Evolutionary conservation across 768 basidiomycete species (phyloP), one percentile per base, ranked within the genome.

Genomic region (Neoboletus magnificus): DNA sequence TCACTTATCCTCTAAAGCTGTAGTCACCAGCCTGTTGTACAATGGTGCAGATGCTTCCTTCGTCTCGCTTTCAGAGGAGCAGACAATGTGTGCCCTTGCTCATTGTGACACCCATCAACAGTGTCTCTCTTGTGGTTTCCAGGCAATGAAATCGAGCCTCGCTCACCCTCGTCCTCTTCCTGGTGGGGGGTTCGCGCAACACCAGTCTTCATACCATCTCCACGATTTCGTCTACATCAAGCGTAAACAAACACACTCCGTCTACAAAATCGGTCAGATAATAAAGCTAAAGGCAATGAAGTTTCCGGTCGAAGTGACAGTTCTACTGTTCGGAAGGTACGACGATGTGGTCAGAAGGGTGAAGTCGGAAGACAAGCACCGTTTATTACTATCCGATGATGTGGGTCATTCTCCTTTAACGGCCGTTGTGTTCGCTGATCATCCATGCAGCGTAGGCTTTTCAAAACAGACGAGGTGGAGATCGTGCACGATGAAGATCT

Each of bases 161-260:
- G 48, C 63, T 12, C 55, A 61, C 16, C 61, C 76, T 32, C 62
- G 68, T 15, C 59, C 63, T 12, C 64, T 70, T 36, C 65, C 67
- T 0, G 56, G 63, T 35, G 69, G 69, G 41, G 78, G 77, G 6
- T 71, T 78, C 27, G 62, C 76, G 2, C 71, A 77, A 15, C 64
- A 74, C 40, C 80, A 80, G 4, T 65, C 74, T 11, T 58, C 64
- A 1, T 90, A 83, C 63, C 89, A 89, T 61, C 50, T 72, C 10
- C 48, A 77, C 43, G 89, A 89, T 57, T 88, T 82, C 56, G 76
- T 87, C 11, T 89, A 87, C 62, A 50, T 87, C 37, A 76, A 73
- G 39, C 70, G 71, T 16, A 56, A 68, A 35, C 53, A 62, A 15
- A 59, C 60, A 12, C 59, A 71, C 12, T 53, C 64, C 16, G 62